These are phyloP conservation scores for Cercospora berteroae DNA, from an alignment of 2,329 filamentous ascomycete species.

Conservation along the genomic window DNA sequence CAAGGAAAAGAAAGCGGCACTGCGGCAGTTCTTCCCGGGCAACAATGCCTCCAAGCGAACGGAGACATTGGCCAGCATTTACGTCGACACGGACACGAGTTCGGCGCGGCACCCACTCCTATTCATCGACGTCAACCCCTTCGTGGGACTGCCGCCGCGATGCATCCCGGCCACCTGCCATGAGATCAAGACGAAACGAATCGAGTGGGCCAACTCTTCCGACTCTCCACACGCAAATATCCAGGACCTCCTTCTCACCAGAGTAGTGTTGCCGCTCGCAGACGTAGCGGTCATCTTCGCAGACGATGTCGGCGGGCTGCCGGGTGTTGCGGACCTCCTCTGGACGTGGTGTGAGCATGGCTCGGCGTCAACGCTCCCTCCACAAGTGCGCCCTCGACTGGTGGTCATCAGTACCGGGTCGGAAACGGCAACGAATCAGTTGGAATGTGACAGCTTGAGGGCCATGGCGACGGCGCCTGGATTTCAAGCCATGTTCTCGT, in stretches of 20 bases:
- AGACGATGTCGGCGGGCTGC: neutral
- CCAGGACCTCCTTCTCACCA: neutral
- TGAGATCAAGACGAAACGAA: neutral
- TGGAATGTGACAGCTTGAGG: neutral
- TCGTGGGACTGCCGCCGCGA: neutral
- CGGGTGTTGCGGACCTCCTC: neutral
- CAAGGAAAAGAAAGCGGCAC: neutral
- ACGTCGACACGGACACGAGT: neutral
- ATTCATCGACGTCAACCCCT: neutral
- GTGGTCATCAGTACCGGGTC: neutral
- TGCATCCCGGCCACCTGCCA: neutral
- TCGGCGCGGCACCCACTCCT: neutral
- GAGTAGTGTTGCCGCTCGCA: neutral
- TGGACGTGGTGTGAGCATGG: neutral
- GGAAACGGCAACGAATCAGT: neutral
- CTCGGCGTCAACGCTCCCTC: neutral
- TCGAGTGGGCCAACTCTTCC: neutral
- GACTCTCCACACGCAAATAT: neutral
- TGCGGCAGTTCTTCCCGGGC: neutral
- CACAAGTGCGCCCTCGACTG: neutral
- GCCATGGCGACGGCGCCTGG: neutral
- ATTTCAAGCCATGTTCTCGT: neutral
- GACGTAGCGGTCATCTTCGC: neutral
- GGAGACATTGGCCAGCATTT: neutral
- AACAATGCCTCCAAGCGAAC: neutral